Evolutionary conservation across 2,329 filamentous ascomycete species (phyloP).

Genomic region (Sarocladiaceae sp.): DNA sequence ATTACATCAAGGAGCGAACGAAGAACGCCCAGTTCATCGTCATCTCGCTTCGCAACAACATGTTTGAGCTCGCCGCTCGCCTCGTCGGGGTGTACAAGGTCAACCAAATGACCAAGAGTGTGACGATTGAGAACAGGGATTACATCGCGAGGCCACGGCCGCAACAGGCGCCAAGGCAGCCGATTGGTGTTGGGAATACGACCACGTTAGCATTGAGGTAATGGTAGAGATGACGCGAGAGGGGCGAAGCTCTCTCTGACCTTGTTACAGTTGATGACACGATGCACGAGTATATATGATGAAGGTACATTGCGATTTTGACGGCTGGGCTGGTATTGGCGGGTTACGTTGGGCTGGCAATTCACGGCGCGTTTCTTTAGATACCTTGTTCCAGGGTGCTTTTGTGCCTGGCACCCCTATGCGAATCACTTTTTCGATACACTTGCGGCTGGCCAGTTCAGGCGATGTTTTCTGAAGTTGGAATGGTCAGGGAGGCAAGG

Average conservation of each 20-base stretch:
- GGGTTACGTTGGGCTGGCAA: too few species aligned
- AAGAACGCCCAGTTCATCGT: slow-evolving; percentile 99
- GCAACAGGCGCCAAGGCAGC: slow-evolving; percentile 2
- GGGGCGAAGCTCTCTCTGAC: slow-evolving; percentile 5
- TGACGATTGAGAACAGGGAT: slow-evolving; percentile 80
- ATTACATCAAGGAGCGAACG: slow-evolving; percentile 97
- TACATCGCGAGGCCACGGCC: slow-evolving; percentile 48
- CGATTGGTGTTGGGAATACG: slow-evolving; percentile 19
- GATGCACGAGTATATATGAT: slow-evolving; percentile 9
- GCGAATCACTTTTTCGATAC: background rate
- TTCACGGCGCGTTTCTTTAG: slow-evolving; percentile 4
- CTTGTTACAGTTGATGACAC: slow-evolving; percentile 7
- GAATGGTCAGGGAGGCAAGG: too few species aligned
- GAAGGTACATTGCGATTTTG: slow-evolving; percentile 3
- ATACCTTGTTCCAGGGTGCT: background rate
- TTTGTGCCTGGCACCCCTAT: background rate
- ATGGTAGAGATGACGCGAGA: background rate
- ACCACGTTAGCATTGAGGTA: slow-evolving; percentile 30
- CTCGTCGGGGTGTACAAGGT: slow-evolving; percentile 99
- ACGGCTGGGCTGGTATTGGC: background rate
- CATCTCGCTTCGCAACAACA: slow-evolving; percentile 96
- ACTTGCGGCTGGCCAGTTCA: too few species aligned
- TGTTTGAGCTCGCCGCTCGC: slow-evolving; percentile 96
- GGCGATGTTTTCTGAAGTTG: too few species aligned
- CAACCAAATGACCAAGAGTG: slow-evolving; percentile 95